Evolutionary conservation across 1,139 yeast genomes (phyloP).

Genomic region (Zygosaccharomyces pseudobailii): DNA sequence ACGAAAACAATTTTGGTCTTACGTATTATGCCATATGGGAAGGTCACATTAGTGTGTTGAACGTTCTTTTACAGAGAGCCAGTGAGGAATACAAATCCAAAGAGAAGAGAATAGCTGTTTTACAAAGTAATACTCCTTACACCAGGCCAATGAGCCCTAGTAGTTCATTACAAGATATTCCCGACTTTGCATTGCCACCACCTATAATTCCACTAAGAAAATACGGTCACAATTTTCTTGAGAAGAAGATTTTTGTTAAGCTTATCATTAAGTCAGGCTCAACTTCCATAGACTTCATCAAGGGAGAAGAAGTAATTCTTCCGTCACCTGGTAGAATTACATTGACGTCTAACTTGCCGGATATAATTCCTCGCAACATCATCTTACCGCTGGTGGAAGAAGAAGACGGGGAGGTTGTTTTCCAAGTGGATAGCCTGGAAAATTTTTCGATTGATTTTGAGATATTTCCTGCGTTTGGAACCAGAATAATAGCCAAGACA

Average conservation of each 20-base stretch:
- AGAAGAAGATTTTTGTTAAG: conserved; percentile 80
- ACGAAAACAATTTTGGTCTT: conserved; percentile 79
- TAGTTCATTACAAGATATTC: conserved; percentile 48
- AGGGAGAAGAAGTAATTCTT: conserved; percentile 40
- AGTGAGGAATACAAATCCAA: conserved; percentile 10
- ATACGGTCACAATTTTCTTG: conserved; percentile 93
- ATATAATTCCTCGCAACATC: conserved; percentile 81
- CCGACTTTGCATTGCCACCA: conserved; percentile 89
- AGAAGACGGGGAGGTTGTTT: conserved; percentile 70
- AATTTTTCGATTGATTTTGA: conserved; percentile 83
- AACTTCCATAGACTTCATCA: conserved; percentile 51
- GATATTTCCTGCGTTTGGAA: conserved; percentile 90
- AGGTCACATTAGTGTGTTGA: conserved; percentile 77
- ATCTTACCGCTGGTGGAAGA: conserved; percentile 56
- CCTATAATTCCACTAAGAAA: conserved; percentile 90
- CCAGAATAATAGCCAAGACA: conserved; percentile 84
- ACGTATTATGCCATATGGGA: conserved; percentile 90
- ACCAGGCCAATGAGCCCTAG: conserved; percentile 11
- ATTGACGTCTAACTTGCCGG: conserved; percentile 62
- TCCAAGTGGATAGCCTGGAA: conserved; percentile 79
- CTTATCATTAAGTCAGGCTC: conserved; percentile 60
- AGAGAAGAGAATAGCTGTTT: conserved; percentile 3
- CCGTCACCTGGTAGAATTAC: conserved; percentile 65
- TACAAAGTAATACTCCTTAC: conserved; percentile 9
- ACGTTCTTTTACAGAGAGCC: conserved; percentile 48